A percentile compares a stretch with the other conserved stretches of the same genome.
Conservation (phyloP, 2,329 filamentous ascomycete species). For the Ophiostoma fasciatum region DNA sequence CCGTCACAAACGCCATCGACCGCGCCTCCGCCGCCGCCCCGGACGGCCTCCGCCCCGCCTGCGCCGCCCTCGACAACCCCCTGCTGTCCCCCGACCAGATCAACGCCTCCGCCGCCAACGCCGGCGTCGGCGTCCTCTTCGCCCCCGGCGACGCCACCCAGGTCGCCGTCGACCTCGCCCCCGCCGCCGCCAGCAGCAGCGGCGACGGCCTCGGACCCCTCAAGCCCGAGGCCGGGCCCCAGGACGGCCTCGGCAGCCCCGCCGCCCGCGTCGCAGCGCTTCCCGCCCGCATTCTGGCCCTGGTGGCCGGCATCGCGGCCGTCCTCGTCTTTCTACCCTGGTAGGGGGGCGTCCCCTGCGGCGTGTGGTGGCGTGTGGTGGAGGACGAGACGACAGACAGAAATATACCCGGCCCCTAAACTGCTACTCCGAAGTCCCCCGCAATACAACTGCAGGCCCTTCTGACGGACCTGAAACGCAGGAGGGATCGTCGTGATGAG, state of each 20-base stretch:
- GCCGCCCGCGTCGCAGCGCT: constrained; percentile 13
- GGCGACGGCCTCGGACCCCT: constrained; percentile 13
- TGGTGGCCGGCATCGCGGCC: too few species aligned
- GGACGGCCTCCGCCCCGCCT: constrained; percentile 20
- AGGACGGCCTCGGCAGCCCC: constrained; percentile 16
- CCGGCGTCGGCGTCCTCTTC: constrained; percentile 31
- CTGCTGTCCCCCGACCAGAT: constrained; percentile 32
- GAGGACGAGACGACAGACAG: too few species aligned
- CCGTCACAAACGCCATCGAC: constrained; percentile 49
- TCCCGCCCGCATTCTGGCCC: too few species aligned
- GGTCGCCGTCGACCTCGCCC: constrained; percentile 21
- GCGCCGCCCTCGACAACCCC: constrained; percentile 36
- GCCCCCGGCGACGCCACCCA: constrained; percentile 34
- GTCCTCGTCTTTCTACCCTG: too few species aligned
- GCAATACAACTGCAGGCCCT: too few species aligned
- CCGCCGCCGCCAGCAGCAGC: constrained; percentile 8
- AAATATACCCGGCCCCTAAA: too few species aligned
- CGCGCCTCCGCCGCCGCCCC: constrained; percentile 22
- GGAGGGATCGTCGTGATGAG: too few species aligned
- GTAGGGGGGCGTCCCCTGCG: too few species aligned
- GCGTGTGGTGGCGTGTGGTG: too few species aligned
- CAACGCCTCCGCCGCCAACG: constrained; percentile 25
- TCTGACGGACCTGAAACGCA: too few species aligned
- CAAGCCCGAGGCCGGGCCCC: constrained; percentile 16
- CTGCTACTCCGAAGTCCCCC: too few species aligned